A percentile compares a stretch with the other conserved stretches of the same genome.
phyloP scores from a whole-genome alignment of 1,284 basidiomycete genomes.

The Rhodotorula sp. region DNA sequence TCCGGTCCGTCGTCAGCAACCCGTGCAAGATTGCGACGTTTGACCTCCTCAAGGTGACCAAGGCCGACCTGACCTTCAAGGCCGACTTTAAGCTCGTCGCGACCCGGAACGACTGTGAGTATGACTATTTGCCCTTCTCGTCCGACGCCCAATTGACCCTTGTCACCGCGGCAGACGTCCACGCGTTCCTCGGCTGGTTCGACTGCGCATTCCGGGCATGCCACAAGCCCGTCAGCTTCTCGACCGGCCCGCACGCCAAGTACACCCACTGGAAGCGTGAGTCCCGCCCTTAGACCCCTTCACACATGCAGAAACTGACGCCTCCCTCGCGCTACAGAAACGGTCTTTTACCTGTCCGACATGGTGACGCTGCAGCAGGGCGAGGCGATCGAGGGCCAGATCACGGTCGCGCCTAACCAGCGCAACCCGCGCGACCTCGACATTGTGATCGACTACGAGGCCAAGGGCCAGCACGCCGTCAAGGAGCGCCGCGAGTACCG shows the following conservation, averaged over 20 bases:
- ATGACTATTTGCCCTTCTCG: too few species aligned
- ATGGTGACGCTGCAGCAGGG: slow-evolving; percentile 61
- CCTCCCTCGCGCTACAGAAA: slow-evolving; percentile 63
- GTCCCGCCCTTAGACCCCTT: background rate
- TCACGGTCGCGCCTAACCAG: slow-evolving; percentile 79
- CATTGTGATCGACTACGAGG: slow-evolving; percentile 73
- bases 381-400: slow-evolving; percentile 67
- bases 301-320: background rate
- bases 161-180: slow-evolving; percentile 64
- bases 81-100: slow-evolving; percentile 77
- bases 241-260: slow-evolving; percentile 91
- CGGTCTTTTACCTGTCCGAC: slow-evolving; percentile 90
- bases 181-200: slow-evolving; percentile 99
- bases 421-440: slow-evolving; percentile 92
- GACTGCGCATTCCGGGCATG: slow-evolving; percentile 95
- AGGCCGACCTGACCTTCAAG: slow-evolving; percentile 89
- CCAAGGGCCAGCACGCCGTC: slow-evolving; percentile 46
- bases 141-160: background rate
- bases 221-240: slow-evolving; percentile 94
- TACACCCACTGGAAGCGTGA: slow-evolving; percentile 79
- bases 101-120: slow-evolving; percentile 88
- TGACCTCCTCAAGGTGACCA: slow-evolving; percentile 85
- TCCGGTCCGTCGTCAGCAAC: slow-evolving; percentile 87
- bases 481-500: slow-evolving; percentile 39
- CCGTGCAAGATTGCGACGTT: slow-evolving; percentile 88